These are phyloP conservation scores for Flaveria bidentis DNA, from an alignment of 129 eudicot species.

Conservation along the genomic window DNA sequence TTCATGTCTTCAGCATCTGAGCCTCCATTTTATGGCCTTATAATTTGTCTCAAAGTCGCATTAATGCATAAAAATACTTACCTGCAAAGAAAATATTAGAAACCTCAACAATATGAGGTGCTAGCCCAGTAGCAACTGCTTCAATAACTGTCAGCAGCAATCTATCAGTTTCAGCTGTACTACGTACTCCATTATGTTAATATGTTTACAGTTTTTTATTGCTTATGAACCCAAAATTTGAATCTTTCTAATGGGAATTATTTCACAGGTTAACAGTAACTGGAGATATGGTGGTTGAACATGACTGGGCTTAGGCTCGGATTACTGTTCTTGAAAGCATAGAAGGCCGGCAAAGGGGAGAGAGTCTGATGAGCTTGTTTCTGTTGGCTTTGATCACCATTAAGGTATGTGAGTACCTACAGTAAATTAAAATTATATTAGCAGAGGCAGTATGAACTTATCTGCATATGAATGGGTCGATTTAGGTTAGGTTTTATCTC, in stretches of 20 bases:
- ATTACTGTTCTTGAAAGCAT: constrained; percentile 19
- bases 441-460: background rate
- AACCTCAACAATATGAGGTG: constrained; percentile 1
- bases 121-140: background rate
- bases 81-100: background rate
- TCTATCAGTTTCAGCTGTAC: background rate
- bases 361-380: constrained; percentile 33
- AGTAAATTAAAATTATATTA: background rate
- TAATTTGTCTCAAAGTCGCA: background rate
- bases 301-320: background rate
- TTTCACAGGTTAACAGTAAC: background rate
- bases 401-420: constrained; percentile 9
- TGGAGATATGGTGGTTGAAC: constrained; percentile 18
- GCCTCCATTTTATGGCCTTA: background rate
- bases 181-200: background rate
- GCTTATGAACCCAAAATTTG: background rate
- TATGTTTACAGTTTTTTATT: background rate
- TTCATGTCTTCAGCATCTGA: background rate
- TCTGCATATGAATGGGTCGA: background rate
- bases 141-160: background rate
- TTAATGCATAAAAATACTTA: background rate
- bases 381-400: constrained; percentile 21
- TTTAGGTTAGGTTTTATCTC: background rate
- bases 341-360: background rate
- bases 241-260: background rate